Base-by-base conservation (phyloP, 805 yeast genomes). In the Metschnikowia drakensbergensis region DNA sequence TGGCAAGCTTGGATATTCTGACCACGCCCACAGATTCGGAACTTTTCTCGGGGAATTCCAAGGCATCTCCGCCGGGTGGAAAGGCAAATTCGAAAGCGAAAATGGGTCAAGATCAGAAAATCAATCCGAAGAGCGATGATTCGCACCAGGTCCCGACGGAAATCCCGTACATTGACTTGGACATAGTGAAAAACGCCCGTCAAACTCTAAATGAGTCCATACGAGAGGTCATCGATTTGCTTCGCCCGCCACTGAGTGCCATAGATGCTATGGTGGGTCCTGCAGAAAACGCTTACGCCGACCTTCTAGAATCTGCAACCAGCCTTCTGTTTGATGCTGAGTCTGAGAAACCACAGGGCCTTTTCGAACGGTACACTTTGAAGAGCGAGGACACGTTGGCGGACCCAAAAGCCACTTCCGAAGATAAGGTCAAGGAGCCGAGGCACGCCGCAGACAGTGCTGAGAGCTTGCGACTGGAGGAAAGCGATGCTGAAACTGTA, bases 401-500 rank as follows among this genome's bases (percentile, higher is more conserved):
- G 9, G 39, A 42, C n/a, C 47, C 32, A n/a, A 44, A 36, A 29
- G 46, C 40, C 5, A 32, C 45, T n/a, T 43, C 31, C 8, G 48
- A 36, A 5, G 37, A 41, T 26, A 47, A 34, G 1, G 38, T 13
- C 23, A 28, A 26, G 37, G 37, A 49, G 17, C 17, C 17, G 13
- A 13, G 10, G 22, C 22, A 23, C 27, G 13, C 10, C 10, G 11
- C 25, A 6, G 25, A 33, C 6, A 22, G 7, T 22, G n/a, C 45
- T 25, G 32, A 34, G 35, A n/a, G 22, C 28, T 7, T 17, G n/a
- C 37, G n/a, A 4, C 31, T 37, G 25, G 41, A 47, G 5, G 56
- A 51, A 23, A 55, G 57, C 40, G 58, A 55, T 29, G 44, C 57
- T 6, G 58, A 55, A 26, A 55, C 58, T 4, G 57, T 53, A 27